phyloP scores from a whole-genome alignment of 1,139 yeast genomes.

The Citeromyces hawaiiensis region DNA sequence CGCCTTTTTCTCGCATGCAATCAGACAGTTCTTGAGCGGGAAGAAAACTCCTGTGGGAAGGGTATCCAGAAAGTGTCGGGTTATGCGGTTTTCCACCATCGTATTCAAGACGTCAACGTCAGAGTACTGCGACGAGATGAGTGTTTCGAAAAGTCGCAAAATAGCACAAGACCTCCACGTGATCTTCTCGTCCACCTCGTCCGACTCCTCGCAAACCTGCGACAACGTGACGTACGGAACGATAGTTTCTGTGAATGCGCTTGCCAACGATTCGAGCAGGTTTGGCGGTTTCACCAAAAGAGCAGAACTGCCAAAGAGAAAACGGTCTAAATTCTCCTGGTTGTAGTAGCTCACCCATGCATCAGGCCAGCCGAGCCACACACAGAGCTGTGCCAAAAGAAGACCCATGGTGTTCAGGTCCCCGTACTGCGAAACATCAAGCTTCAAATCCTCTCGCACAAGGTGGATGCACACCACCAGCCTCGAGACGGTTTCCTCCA shows the following conservation, averaged over 20 bases:
- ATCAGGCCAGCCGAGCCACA: conserved; percentile 68
- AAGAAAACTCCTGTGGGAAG: conserved; percentile 62
- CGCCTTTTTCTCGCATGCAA: conserved; percentile 42
- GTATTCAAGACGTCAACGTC: conserved; percentile 41
- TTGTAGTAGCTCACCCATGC: conserved; percentile 51
- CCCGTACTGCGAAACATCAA: conserved; percentile 33
- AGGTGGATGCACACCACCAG: conserved; percentile 63
- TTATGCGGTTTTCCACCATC: conserved; percentile 42
- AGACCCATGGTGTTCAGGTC: conserved; percentile 29
- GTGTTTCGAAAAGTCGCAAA: conserved; percentile 45
- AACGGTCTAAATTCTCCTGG: conserved; percentile 11
- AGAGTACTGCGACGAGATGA: conserved; percentile 40
- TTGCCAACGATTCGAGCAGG: conserved; percentile 36
- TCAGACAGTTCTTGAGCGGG: conserved; percentile 50
- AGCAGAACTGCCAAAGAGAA: conserved; percentile 15
- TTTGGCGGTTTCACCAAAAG: conserved; percentile 39
- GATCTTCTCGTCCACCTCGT: conserved; percentile 40
- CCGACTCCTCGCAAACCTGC: conserved; percentile 52
- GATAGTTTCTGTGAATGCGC: conserved; percentile 29
- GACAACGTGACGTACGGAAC: conserved; percentile 55
- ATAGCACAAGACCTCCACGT: conserved; percentile 55
- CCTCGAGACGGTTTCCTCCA: conserved; percentile 41
- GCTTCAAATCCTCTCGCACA: conserved; percentile 58
- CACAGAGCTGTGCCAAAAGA: conserved; percentile 46
- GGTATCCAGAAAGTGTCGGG: conserved; percentile 42